These are phyloP conservation scores for Paecilomyces sp. DNA, from an alignment of 2,329 filamentous ascomycete species.

Conservation along the genomic window DNA sequence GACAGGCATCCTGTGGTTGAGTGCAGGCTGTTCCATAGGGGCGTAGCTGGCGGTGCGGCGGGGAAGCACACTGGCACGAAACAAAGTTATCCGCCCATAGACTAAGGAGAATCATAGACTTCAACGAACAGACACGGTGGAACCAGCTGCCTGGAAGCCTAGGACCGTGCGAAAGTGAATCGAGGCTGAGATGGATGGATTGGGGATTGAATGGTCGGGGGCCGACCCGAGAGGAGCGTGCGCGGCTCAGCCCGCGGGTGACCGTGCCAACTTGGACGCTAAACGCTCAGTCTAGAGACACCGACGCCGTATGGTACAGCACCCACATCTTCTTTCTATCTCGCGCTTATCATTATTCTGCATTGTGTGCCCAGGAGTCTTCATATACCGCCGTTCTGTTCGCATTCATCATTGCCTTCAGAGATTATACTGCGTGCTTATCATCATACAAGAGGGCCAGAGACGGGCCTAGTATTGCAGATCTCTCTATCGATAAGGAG, in stretches of 20 bases:
- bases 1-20: not conserved
- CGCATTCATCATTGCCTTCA: too few relatives aligned
- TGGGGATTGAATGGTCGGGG: not conserved
- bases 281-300: not conserved
- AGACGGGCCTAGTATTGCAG: too few relatives aligned
- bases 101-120: not conserved
- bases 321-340: not conserved
- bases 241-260: not conserved
- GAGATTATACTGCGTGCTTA: too few relatives aligned
- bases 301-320: not conserved
- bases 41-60: not conserved
- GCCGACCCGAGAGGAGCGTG: not conserved
- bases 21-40: not conserved
- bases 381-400: too few relatives aligned
- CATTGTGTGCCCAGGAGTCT: too few relatives aligned
- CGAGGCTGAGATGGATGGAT: not conserved
- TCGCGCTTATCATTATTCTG: not conserved
- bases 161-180: not conserved
- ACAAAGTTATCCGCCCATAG: not conserved
- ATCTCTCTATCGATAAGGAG: too few relatives aligned
- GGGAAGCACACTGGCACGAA: not conserved
- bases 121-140: not conserved
- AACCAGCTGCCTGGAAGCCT: not conserved
- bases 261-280: not conserved
- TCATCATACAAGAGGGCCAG: too few relatives aligned